A percentile compares a stretch with the other conserved stretches of the same genome.
phyloP scores from a whole-genome alignment of 2,329 filamentous ascomycete genomes.

The Ophiocordyceps camponoti-rufipedis region DNA sequence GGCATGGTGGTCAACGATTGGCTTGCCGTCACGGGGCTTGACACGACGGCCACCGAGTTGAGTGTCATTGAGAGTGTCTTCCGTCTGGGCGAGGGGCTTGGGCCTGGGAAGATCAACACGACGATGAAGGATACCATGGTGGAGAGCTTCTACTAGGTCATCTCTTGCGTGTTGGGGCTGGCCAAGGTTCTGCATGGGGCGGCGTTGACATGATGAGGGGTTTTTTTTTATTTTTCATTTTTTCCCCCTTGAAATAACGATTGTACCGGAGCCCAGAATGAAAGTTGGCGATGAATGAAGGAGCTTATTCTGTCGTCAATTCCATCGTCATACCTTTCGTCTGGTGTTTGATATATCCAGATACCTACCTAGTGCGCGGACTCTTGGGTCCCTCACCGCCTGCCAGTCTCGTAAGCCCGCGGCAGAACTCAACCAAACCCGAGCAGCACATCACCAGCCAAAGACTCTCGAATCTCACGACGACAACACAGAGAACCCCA shows the following conservation, averaged over 20 bases:
- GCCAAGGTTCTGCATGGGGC: not conserved
- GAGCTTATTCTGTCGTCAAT: too few species aligned
- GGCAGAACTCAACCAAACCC: too few species aligned
- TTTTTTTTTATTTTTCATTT: not conserved
- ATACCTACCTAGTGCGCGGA: too few species aligned
- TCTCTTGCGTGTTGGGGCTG: not conserved
- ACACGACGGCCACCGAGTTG: constrained; percentile 93
- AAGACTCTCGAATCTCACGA: too few species aligned
- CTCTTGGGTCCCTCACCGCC: too few species aligned
- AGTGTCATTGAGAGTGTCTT: constrained; percentile 95
- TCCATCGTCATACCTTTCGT: too few species aligned
- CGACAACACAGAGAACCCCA: not conserved
- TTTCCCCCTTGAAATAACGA: not conserved
- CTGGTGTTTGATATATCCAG: too few species aligned
- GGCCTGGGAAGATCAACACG: constrained; percentile 60
- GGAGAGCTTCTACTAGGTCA: constrained; percentile 78
- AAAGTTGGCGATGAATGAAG: too few species aligned
- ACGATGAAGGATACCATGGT: constrained; percentile 96
- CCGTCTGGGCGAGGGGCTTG: constrained; percentile 73
- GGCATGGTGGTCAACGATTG: constrained; percentile 52
- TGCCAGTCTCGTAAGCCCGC: too few species aligned
- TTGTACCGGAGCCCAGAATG: too few species aligned
- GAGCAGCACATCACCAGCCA: too few species aligned
- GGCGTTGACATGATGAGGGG: not conserved
- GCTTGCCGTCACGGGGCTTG: constrained; percentile 83